Evolutionary conservation across 495 filamentous ascomycete species (phyloP).

Genomic region (Aspergillus ostianus): DNA sequence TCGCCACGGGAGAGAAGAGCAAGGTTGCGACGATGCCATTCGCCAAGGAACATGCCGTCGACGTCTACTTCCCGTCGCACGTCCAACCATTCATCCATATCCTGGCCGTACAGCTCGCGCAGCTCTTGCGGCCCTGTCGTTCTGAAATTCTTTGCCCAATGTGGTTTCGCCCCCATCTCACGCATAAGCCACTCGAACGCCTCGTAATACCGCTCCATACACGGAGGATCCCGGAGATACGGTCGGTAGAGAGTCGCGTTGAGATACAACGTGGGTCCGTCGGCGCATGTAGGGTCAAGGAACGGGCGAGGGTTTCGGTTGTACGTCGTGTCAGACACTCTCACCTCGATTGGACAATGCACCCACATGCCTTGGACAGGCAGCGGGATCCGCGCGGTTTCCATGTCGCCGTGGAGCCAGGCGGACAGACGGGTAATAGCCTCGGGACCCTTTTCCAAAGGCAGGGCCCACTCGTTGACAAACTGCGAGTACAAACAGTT

Average conservation of each 20-base stretch:
- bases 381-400: slow-evolving; percentile 70
- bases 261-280: slow-evolving; percentile 83
- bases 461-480: slow-evolving; percentile 97
- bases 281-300: slow-evolving; percentile 67
- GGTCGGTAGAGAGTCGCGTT: slow-evolving; percentile 96
- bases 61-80: slow-evolving; percentile 77
- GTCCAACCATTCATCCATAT: slow-evolving; percentile 62
- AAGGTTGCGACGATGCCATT: slow-evolving; percentile 80
- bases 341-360: slow-evolving; percentile 91
- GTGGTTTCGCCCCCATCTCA: slow-evolving; percentile 82
- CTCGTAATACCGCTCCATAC: slow-evolving; percentile 76
- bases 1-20: slow-evolving; percentile 35
- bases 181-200: slow-evolving; percentile 97
- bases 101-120: slow-evolving; percentile 47
- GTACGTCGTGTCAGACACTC: slow-evolving; percentile 73
- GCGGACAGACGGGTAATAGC: slow-evolving; percentile 77
- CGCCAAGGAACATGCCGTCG: slow-evolving; percentile 86
- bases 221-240: slow-evolving; percentile 78
- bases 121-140: slow-evolving; percentile 48
- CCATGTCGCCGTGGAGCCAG: slow-evolving; percentile 71
- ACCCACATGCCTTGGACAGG: slow-evolving; percentile 76
- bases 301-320: slow-evolving; percentile 60
- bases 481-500: slow-evolving; percentile 96
- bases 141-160: slow-evolving; percentile 97
- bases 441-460: slow-evolving; percentile 84